Conservation (phyloP, 2,329 filamentous ascomycete species). For the Ambrosiella cleistominuta region DNA sequence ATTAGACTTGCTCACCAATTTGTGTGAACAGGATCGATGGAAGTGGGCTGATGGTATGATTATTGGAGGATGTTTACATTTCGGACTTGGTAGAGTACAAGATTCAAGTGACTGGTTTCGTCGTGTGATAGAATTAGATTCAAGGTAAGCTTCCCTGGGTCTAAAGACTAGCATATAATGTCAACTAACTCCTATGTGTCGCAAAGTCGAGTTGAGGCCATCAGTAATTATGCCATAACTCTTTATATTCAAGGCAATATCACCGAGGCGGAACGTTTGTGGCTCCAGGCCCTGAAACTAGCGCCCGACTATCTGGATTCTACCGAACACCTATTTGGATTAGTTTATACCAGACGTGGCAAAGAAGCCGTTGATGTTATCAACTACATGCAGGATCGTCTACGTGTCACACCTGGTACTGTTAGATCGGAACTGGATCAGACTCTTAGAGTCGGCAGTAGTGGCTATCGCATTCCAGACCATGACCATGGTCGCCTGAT, state of each 20-base stretch:
- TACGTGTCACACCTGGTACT: conserved; percentile 21
- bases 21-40: conserved; percentile 69
- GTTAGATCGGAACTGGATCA: conserved; percentile 7
- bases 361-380: conserved; percentile 79
- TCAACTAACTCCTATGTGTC: conserved; percentile 17
- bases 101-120: conserved; percentile 61
- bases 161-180: neutral
- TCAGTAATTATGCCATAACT: conserved; percentile 83
- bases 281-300: conserved; percentile 66
- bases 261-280: conserved; percentile 69
- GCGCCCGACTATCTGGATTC: conserved; percentile 86
- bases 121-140: conserved; percentile 38
- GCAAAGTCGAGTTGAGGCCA: conserved; percentile 67
- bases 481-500: conserved; percentile 84
- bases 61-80: conserved; percentile 77
- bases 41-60: conserved; percentile 88
- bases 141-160: conserved; percentile 28
- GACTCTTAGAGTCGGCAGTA: conserved; percentile 25
- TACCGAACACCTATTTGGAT: conserved; percentile 78
- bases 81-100: conserved; percentile 70
- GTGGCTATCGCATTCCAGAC: conserved; percentile 69
- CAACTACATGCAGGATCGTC: conserved; percentile 58
- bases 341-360: conserved; percentile 69
- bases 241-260: conserved; percentile 67
- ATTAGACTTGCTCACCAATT: conserved; percentile 50